Evolutionary conservation across 1,139 yeast genomes (phyloP).

Genomic region (Suhomyces anneliseae): DNA sequence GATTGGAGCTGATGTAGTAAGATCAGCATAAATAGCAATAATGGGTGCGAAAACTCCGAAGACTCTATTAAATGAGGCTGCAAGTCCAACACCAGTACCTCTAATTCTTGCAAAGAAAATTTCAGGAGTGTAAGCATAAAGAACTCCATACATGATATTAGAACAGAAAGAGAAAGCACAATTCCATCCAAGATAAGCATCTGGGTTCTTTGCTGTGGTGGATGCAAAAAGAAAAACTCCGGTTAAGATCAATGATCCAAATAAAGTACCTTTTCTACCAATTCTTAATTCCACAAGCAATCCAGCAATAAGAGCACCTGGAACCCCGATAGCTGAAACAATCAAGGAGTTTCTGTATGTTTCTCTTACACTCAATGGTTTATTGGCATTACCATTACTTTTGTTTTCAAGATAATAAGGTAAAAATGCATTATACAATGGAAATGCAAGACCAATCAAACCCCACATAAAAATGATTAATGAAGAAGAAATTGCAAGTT

Average conservation of each 20-base stretch:
- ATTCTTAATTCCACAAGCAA: slow-evolving; percentile 37
- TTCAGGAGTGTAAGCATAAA: slow-evolving; percentile 49
- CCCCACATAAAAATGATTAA: slow-evolving; percentile 44
- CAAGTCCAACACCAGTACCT: slow-evolving; percentile 47
- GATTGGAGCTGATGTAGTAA: slow-evolving; percentile 44
- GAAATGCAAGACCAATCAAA: slow-evolving; percentile 47
- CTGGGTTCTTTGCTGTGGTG: slow-evolving; percentile 41
- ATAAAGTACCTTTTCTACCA: slow-evolving; percentile 44
- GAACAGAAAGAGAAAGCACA: slow-evolving; percentile 43
- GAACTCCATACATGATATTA: slow-evolving; percentile 45
- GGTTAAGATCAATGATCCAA: slow-evolving; percentile 33
- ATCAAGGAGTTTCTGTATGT: slow-evolving; percentile 44
- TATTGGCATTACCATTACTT: slow-evolving; percentile 29
- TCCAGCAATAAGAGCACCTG: slow-evolving; percentile 44
- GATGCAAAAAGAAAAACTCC: slow-evolving; percentile 43
- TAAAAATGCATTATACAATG: slow-evolving; percentile 45
- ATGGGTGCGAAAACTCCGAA: slow-evolving; percentile 48
- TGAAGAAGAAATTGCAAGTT: slow-evolving; percentile 33
- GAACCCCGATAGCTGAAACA: slow-evolving; percentile 43
- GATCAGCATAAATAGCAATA: slow-evolving; percentile 44
- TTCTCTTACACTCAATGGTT: slow-evolving; percentile 33
- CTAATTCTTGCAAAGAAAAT: slow-evolving; percentile 41
- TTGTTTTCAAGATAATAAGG: slow-evolving; percentile 40
- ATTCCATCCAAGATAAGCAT: slow-evolving; percentile 45
- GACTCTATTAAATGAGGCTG: slow-evolving; percentile 42